Evolutionary conservation across 805 yeast species (phyloP), one percentile per base, ranked within the genome.

Genomic region (Metschnikowia gelsemii): DNA sequence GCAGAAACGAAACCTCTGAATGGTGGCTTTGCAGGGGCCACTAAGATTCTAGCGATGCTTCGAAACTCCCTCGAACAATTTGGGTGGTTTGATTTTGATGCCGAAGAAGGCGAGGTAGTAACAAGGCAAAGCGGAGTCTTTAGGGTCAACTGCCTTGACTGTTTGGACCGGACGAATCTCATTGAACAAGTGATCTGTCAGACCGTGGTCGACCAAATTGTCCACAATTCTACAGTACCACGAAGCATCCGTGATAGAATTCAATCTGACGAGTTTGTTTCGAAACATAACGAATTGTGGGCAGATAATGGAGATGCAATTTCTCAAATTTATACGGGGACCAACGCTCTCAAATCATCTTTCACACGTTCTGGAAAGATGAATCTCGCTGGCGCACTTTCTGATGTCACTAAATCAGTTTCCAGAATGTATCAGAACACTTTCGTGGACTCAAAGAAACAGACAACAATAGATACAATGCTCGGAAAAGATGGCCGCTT

Each of bases 371-470:
- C 87, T 21, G 99, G 99, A 18, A 91, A 90, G 56, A 89, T 90
- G 97, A 88, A 91, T 32, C 66, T 93, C 40, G 98, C 98, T 0
- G 97, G 98, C 25, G 96, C 97, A 0, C 64, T 93, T n/a, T 85
- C 96, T 0, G 99, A 93, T 65, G 96, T 95, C 3, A 89, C 98
- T 1, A 93, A 93, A 63, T 87, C 96, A 0, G 96, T 93, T 7
- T 83, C 95, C 30, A 75, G 99, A 63, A 81, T 93, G 79, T 93
- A 93, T 61, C 91, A 93, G 59, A 93, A 93, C 65, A 91, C 95
- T 49, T 93, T 93, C 64, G 90, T 88, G 55, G 99, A 93, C 64
- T 86, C 86, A 54, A 82, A 81, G 31, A 86, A 89, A 47, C 99
- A 93, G 59, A 78, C 80, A n/a, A 85, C 89, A 2, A 90, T 90